Evolutionary conservation across 805 yeast genomes (phyloP), one percentile per base, ranked within the genome.

Genomic region (Millerozyma acaciae): DNA sequence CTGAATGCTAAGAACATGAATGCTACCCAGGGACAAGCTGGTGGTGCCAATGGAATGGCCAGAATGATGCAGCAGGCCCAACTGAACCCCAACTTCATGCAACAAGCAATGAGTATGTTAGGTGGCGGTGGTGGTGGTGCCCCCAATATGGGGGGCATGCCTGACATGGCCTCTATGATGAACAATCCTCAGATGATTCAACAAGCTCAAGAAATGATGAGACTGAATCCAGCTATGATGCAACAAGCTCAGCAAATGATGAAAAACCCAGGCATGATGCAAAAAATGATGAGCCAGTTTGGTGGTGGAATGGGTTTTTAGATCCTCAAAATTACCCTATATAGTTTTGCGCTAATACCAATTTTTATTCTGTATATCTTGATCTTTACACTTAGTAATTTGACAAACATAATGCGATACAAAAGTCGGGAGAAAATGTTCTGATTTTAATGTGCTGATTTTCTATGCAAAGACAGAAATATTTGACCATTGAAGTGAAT

Each of bases 201-300:
- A 43, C 73, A 66, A 43, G 73, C 70, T 6, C 71, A 65, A 39
- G 66, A 60, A 44, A 64, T 65, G 70, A 65, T 66, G 71, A 52
- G 60, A 46, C 61, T 43, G 40, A 65, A 66, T 48, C 72, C 72
- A 6, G 51, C 46, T 28, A 55, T 66, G 65, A 64, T 65, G 70
- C 70, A 65, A 46, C 68, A 62, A 46, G 69, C 68, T 2, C 57
- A 51, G 32, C 54, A 51, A 30, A 63, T 65, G 70, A 65, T 66
- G 72, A 64, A 60, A 40, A 57, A 63, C 47, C 89, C 90, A 20
- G 76, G 80, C 8, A 68, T 82, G 76, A 80, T 81, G 87, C 77
- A 78, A 48, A 58, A 55, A 37, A 72, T 82, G 76, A 77, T 78
- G 78, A 68, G 68, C 38, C 82, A 79, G 75, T 75, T 84, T 64